Conservation (phyloP, 352 stramenopile genomes). For the Chloridella minuta region DNA sequence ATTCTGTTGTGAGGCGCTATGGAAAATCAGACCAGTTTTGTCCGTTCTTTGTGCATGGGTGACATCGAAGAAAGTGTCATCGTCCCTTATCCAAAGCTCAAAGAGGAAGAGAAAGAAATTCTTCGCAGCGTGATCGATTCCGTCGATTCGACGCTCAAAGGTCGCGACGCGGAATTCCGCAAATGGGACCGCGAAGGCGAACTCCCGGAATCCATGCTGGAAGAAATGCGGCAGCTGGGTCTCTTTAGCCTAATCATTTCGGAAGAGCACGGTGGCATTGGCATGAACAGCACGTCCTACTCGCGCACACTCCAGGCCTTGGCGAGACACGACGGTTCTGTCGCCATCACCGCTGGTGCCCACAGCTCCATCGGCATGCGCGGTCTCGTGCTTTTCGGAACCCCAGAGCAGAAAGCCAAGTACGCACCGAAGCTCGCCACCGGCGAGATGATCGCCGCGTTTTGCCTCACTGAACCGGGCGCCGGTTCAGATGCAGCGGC, state of each 20-base stretch:
- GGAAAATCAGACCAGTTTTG: too few species aligned
- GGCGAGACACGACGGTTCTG: constrained; percentile 60
- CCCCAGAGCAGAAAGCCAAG: constrained; percentile 38
- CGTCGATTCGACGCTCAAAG: too few species aligned
- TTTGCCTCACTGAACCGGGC: constrained; percentile 63
- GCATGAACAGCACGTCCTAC: constrained; percentile 62
- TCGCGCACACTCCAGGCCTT: constrained; percentile 69
- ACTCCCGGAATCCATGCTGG: constrained; percentile 27
- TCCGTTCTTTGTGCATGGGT: too few species aligned
- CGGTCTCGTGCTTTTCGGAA: constrained; percentile 45
- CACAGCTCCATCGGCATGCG: constrained; percentile 48
- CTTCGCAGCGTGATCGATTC: too few species aligned
- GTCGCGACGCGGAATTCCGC: too few species aligned
- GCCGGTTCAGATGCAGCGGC: constrained; percentile 74
- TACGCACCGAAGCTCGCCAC: constrained; percentile 52
- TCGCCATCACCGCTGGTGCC: constrained; percentile 40
- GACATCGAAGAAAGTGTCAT: too few species aligned
- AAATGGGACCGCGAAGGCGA: too few species aligned
- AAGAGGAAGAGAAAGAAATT: too few species aligned
- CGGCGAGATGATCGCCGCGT: constrained; percentile 48
- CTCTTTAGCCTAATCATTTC: constrained; percentile 78
- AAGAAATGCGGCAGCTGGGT: constrained; percentile 51
- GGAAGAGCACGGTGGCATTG: constrained; percentile 49
- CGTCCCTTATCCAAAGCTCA: too few species aligned
- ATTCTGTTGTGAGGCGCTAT: too few species aligned